Conservation (phyloP, 73 alveolate species). For the Loxodes magnus region DNA sequence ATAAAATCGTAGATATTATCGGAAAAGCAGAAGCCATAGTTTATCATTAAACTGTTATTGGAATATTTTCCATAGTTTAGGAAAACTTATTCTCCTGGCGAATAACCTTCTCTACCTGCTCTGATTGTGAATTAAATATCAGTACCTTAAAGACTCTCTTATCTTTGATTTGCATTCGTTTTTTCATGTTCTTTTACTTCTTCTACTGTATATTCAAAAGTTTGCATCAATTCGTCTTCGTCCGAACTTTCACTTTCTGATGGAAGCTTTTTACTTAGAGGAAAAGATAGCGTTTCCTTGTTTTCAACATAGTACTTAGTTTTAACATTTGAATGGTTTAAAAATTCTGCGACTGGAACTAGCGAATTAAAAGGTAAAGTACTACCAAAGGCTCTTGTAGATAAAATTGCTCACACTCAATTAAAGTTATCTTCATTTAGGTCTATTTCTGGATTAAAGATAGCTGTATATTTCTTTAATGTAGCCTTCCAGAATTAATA, state of each 20-base stretch:
- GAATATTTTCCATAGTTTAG: constrained; percentile 9
- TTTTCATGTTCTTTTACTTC: neutral
- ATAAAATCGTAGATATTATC: no score
- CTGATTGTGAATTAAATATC: neutral
- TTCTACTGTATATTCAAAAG: neutral
- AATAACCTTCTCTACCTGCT: neutral
- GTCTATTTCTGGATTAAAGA: neutral
- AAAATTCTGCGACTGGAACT: constrained; percentile 9
- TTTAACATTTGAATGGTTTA: constrained; percentile 1
- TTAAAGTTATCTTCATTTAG: neutral
- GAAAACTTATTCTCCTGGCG: neutral
- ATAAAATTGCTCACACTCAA: neutral
- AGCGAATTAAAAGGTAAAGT: constrained; percentile 3
- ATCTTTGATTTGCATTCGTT: no score
- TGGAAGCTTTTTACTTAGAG: neutral
- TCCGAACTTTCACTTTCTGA: constrained; percentile 1
- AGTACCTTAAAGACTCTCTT: neutral
- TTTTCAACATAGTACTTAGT: neutral
- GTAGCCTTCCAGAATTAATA: neutral
- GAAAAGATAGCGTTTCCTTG: neutral
- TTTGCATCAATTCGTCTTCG: neutral
- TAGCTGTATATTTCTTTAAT: neutral
- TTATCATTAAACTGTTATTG: neutral
- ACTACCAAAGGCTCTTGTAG: constrained; percentile 8
- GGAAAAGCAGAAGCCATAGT: constrained; percentile 15